Conservation (phyloP, 495 filamentous ascomycete genomes). For the Hypoxylon crocopeplum region DNA sequence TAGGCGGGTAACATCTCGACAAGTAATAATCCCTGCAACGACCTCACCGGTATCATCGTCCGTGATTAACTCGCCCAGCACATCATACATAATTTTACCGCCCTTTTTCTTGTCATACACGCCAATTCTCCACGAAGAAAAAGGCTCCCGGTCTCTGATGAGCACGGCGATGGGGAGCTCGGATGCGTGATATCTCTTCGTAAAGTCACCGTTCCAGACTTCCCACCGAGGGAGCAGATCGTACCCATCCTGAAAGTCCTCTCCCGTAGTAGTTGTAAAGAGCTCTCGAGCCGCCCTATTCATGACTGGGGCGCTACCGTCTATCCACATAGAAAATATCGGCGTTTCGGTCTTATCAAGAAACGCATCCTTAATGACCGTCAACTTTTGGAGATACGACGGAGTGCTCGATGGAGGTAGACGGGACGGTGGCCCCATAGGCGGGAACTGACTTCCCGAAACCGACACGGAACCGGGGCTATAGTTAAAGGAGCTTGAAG, state of each 20-base stretch:
- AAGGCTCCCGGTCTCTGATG: conserved; percentile 59
- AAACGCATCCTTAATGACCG: conserved; percentile 72
- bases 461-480: conserved; percentile 51
- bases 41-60: conserved; percentile 69
- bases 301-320: conserved; percentile 67
- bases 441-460: conserved; percentile 61
- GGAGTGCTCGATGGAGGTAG: conserved; percentile 57
- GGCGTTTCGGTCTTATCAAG: conserved; percentile 71
- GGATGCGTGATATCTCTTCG: conserved; percentile 54
- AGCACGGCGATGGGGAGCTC: conserved; percentile 69
- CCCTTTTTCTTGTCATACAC: conserved; percentile 58
- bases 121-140: conserved; percentile 63
- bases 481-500: conserved; percentile 44
- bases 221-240: conserved; percentile 61
- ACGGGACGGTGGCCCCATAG: conserved; percentile 62
- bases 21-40: conserved; percentile 67
- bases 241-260: conserved; percentile 52
- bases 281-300: conserved; percentile 67
- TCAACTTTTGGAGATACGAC: conserved; percentile 68
- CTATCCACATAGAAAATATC: conserved; percentile 75
- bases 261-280: conserved; percentile 50
- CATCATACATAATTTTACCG: conserved; percentile 59
- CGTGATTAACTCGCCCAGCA: conserved; percentile 63
- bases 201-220: conserved; percentile 68
- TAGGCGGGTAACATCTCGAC: conserved; percentile 68